Base-by-base conservation (phyloP, 495 filamentous ascomycete species). In the Glarea lozoyensis region DNA sequence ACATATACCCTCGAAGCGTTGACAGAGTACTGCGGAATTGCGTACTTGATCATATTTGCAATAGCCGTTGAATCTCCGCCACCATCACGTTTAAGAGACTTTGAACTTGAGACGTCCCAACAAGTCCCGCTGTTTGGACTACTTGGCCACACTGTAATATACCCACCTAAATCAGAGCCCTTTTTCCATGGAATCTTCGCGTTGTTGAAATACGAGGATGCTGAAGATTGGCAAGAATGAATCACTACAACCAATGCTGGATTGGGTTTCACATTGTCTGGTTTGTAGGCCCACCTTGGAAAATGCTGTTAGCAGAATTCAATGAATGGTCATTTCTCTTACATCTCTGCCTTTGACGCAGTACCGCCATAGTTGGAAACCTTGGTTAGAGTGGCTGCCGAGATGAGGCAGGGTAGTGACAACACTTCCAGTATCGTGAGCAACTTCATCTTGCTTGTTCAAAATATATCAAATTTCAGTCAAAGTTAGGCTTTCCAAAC, bases 1-100 rank as follows among this genome's bases (percentile, higher is more conserved):
- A 67, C 69, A 42, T 66, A 79, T 38, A 78, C 68, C 20, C 65
- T 62, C 42, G 50, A 52, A 2, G 60, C 37, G 52, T 79, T 72
- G 4, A 60, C 72, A 0, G 53, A 50, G 61, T 79, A 78, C 16
- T 62, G 60, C 1, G 46, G 35, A 19, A 75, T 58, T 12, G 71
- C 60, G 45, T 65, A 76, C 6, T 51, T 64, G 5, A 81, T 76
- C 77, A 82, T 81, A 55, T 69, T 77, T 40, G 65, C 70, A 43
- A 82, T 79, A 23, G 68, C 67, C 35, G 73, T 63, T 47, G 69
- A 73, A 54, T 80, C 73, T 20, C 70, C 70, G 6, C 73, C 73
- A 12, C 70, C 75, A 33, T 73, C 59, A 52, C 71, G 72, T 27
- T 64, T 70, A 10, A 79, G 60, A 2, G 73, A 61, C 11, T 62